These are phyloP conservation scores for Lipomyces spencermartinsiae DNA, from an alignment of 805 yeast genomes.

Conservation along the genomic window DNA sequence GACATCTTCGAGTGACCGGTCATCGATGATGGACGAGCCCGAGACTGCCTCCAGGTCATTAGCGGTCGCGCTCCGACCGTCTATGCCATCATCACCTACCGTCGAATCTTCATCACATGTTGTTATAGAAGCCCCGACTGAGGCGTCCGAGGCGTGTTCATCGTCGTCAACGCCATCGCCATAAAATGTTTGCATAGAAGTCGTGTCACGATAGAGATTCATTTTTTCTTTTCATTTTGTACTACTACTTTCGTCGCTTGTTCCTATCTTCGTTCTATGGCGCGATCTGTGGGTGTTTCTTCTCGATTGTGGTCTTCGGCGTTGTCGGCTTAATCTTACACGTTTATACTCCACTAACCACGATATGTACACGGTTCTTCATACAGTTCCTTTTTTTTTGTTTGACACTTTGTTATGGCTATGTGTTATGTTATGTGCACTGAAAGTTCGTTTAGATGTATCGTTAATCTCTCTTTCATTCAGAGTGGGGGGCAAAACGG, in stretches of 20 bases:
- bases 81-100: background rate
- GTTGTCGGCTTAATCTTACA: slow-evolving; percentile 4
- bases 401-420: background rate
- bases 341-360: background rate
- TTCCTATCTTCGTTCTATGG: background rate
- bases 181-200: background rate
- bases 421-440: background rate
- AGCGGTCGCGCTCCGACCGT: background rate
- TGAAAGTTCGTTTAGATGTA: background rate
- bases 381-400: background rate
- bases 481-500: background rate
- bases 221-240: background rate
- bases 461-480: background rate
- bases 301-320: background rate
- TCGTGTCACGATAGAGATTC: slow-evolving; percentile 3
- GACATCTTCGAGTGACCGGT: slow-evolving; percentile 3
- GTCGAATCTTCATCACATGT: background rate
- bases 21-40: background rate
- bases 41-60: background rate
- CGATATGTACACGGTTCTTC: background rate
- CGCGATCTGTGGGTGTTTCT: background rate
- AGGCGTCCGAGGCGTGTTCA: background rate
- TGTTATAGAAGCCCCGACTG: background rate
- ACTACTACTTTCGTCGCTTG: background rate
- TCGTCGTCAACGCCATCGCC: slow-evolving; percentile 1